Percentiles rank a stretch among this genome's conserved stretches.
phyloP scores from a whole-genome alignment of 2,329 filamentous ascomycete genomes.

The Alternaria sp. region DNA sequence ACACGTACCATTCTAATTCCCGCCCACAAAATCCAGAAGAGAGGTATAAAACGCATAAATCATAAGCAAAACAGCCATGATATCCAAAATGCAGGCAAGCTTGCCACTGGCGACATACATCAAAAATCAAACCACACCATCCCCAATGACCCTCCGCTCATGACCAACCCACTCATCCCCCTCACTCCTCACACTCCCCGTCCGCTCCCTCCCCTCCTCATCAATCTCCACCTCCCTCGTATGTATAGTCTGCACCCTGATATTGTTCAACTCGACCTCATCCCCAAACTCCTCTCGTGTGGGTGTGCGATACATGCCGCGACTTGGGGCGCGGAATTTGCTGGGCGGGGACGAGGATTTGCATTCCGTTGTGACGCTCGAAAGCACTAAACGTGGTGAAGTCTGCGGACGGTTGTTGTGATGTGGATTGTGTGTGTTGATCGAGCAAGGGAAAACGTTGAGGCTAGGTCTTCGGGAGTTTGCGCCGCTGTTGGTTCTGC shows the following conservation, averaged over 20 bases:
- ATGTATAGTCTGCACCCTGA: conserved; percentile 21
- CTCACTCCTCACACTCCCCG: conserved; percentile 1
- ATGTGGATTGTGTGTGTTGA: background rate
- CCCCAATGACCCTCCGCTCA: background rate
- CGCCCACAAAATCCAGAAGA: background rate
- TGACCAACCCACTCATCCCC: background rate
- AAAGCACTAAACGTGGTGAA: background rate
- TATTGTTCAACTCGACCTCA: conserved; percentile 23
- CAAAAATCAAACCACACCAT: background rate
- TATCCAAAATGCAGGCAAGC: background rate
- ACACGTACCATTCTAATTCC: background rate
- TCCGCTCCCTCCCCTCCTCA: background rate
- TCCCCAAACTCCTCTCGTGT: conserved; percentile 12
- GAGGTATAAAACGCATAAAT: background rate
- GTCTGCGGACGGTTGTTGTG: background rate
- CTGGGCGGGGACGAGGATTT: background rate
- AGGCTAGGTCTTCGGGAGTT: background rate
- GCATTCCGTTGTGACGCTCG: background rate
- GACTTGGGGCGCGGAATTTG: background rate
- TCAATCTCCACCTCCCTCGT: conserved; percentile 17
- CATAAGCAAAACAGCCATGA: background rate
- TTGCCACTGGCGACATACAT: background rate
- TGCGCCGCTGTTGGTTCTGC: background rate
- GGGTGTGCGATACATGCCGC: background rate
- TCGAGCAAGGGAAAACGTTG: background rate